phyloP scores from a whole-genome alignment of 2,329 filamentous ascomycete species.

The Talaromyces islandicus region DNA sequence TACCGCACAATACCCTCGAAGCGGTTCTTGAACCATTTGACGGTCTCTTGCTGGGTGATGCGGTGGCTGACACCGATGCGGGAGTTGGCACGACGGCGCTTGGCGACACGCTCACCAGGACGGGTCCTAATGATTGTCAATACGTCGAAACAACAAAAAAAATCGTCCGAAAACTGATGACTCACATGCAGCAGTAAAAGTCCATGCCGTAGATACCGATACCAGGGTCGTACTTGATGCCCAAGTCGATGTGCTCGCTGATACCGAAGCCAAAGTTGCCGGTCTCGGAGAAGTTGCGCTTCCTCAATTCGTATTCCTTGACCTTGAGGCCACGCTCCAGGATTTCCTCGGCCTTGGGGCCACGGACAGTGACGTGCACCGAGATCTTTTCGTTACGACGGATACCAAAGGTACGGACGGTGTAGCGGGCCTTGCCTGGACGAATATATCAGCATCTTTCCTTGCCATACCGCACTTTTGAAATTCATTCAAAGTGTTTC shows the following conservation, averaged over 20 bases:
- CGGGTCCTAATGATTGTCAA: constrained; percentile 59
- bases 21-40: constrained; percentile 96
- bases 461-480: neutral
- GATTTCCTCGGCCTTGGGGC: constrained; percentile 99
- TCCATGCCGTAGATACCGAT: constrained; percentile 99
- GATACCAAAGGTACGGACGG: constrained; percentile 99
- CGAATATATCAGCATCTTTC: constrained; percentile 15
- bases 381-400: constrained; percentile 99
- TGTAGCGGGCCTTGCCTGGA: constrained; percentile 98
- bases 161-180: constrained; percentile 16
- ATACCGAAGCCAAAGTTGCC: constrained; percentile 99
- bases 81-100: constrained; percentile 85
- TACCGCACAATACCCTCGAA: constrained; percentile 99
- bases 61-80: constrained; percentile 81
- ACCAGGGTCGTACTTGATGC: constrained; percentile 98
- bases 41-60: constrained; percentile 89
- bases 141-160: neutral
- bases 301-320: constrained; percentile 99
- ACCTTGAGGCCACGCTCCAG: constrained; percentile 99
- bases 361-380: constrained; percentile 98
- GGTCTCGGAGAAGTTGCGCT: constrained; percentile 99
- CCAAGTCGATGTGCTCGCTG: constrained; percentile 99
- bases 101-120: constrained; percentile 94
- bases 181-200: constrained; percentile 99
- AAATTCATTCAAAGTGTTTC: neutral